Percentiles rank a stretch among this genome's conserved stretches.
These are phyloP conservation scores for Acer negundo DNA, from an alignment of 345 rosid genomes.

Conservation along the genomic window DNA sequence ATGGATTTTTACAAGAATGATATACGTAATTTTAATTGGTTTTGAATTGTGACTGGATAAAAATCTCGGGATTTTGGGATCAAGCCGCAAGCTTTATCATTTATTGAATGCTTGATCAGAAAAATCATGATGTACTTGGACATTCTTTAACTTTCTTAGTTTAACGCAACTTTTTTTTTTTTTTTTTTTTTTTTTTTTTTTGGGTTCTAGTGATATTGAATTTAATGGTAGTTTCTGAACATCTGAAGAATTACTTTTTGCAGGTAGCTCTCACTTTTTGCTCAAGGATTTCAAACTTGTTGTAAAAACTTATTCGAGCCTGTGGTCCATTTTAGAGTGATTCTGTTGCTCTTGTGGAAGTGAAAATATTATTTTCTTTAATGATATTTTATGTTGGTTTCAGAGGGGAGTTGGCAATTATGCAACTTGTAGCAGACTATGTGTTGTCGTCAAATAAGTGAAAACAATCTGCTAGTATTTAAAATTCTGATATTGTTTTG, in stretches of 20 bases:
- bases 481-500: not conserved
- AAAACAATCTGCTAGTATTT: not conserved
- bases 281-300: not conserved
- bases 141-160: not conserved
- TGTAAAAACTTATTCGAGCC: not conserved
- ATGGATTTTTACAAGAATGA: not conserved
- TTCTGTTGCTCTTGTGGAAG: not conserved
- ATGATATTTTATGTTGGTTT: constrained; percentile 4
- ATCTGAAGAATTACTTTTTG: not conserved
- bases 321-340: not conserved
- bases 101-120: not conserved
- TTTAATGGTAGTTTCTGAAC: not conserved
- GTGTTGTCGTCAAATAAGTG: not conserved
- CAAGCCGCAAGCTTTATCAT: not conserved
- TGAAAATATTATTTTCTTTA: not conserved
- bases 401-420: constrained; percentile 13
- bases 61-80: not conserved
- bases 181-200: not conserved
- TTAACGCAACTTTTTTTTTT: not conserved
- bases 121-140: not conserved
- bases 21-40: not conserved
- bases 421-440: not conserved
- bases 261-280: not conserved
- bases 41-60: not conserved
- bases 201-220: not conserved